Evolutionary conservation across 208 protist species (phyloP), one percentile per base, ranked within the genome.

Genomic region (Leishmania braziliensis): DNA sequence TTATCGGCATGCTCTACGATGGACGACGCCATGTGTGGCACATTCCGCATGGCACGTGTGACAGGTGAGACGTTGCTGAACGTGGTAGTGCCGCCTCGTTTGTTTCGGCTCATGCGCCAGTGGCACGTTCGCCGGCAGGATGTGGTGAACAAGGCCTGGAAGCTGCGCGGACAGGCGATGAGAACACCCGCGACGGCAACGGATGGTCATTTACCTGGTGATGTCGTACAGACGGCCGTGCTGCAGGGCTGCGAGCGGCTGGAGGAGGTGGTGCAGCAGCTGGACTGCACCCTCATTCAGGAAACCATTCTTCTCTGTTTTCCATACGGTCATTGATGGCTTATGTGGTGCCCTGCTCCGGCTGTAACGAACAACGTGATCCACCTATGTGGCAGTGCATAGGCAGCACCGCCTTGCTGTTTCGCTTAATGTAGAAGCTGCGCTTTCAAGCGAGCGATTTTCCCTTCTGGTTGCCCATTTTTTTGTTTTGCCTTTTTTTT

Each of bases 261-360:
- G 58, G 88, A 90, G 23, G 88, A 90, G 74, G 84, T 80, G n/a
- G 78, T 89, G 53, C 58, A 81, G 65, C 79, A 78, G 56, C 82
- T 97, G 50, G 88, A 85, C 63, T 77, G 84, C 20, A 56, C 60
- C 14, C 75, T 97, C 4, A 89, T 97, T 58, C 90, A 92, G 63
- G 94, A 97, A 77, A 97, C 94, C 26, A 95, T 96, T 68, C 83
- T 92, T 50, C 78, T 95, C 70, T 95, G 94, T 84, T 97, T 93
- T 81, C 91, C 84, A 10, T 97, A 97, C 76, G 88, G 87, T 8
- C 81, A 48, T 16, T 85, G 60, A 75, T 6, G 33, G 58, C 16
- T 2, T 18, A 46, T 50, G 36, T 29, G 74, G 53, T 20, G 54
- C n/a, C 51, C 12, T 50, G 66, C 63, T 5, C 5, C 1, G 29